Base-by-base conservation (phyloP, 805 yeast genomes). In the Saturnispora halmiae region DNA sequence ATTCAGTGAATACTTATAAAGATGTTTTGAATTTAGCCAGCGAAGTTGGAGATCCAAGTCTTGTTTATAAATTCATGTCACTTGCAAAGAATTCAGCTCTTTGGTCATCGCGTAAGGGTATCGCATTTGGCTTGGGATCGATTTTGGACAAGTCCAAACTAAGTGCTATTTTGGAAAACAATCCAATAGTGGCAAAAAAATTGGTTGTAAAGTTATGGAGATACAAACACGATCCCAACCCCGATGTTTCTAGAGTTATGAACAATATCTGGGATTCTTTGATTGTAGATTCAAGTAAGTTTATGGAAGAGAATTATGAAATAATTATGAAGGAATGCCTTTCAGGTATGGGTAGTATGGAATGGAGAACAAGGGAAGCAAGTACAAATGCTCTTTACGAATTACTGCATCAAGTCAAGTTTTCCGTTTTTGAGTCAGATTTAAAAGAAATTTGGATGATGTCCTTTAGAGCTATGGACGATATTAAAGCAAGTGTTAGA, bases 361-460 rank as follows among this genome's bases (percentile, higher is more conserved):
- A 92, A 59, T 92, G 97, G 96, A 72, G 97, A 50, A 84, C 81
- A 0, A 71, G 98, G 49, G 92, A 90, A 54, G 96, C 96, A 0
- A 75, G 92, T 56, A 68, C 90, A 0, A 56, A 72, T 8, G 96
- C 87, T 0, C 58, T 84, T 41, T 64, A 73, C 25, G 87, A 85
- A 48, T 59, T 90, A 15, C 59, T 92, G 11, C 82, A 78, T 46
- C 68, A 77, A n/a, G 67, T 72, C 20, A 69, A 78, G 0, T 51
- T 74, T 19, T 75, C 72, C 9, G 62, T 56, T 11, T 81, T 79
- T 50, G 73, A 73, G 28, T 48, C 54, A 9, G 53, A 63, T 8
- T 52, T 82, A 44, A 81, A 82, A 44, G 77, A 75, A 4, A 75
- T 90, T 25, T 90, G 96, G 96, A 67, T 71, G 4, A 79, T 84